Base-by-base conservation (phyloP, 2,329 filamentous ascomycete genomes). In the Aotearoamyces nothofagi region DNA sequence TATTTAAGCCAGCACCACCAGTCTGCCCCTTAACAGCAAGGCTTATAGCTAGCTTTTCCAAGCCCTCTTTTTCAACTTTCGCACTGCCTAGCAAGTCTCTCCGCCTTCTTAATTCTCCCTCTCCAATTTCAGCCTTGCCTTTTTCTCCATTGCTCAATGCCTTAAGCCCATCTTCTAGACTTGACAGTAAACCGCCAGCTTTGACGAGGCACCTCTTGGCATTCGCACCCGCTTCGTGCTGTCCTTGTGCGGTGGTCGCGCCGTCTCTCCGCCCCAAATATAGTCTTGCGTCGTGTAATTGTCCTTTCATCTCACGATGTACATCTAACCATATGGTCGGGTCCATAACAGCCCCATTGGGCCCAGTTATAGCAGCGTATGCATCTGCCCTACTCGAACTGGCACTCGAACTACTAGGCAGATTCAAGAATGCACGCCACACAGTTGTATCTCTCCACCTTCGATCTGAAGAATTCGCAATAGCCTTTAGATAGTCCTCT, bases 291-390 rank as follows among this genome's bases (percentile, higher is more conserved):
- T 78, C 68, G 44, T 80, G 74, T 16, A 90, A 60, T 38, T 69
- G 64, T 10, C 61, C 58, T 54, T 84, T 86, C 54, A 86, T 61
- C 45, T 84, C 77, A 15, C 69, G 57, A 45, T 84, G 74, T 31
- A 81, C 60, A 45, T 87, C 80, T 15, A 87, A 54, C 81, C 82
- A 90, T 2, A 76, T 72, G 3, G 66, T 65, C 2, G 73, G 72
- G 45, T 77, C 72, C 9, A 60, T 58, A 2, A 66, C 60, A 0
- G 58, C 56, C 36, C 38, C 2, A 41, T 47, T 1, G 5, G 4
- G 60, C 54, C 22, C 61, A 64, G 38, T 58, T 4, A 33, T 33
- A n/a, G 24, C 29, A n/a, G 32, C 13, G 24, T 31, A 29, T 8
- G 29, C 28, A n/a, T 26, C 35, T 38, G 16, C 32, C 25, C 22